Base-by-base conservation (phyloP, 768 basidiomycete species). In the Hydnomerulius pinastri region DNA sequence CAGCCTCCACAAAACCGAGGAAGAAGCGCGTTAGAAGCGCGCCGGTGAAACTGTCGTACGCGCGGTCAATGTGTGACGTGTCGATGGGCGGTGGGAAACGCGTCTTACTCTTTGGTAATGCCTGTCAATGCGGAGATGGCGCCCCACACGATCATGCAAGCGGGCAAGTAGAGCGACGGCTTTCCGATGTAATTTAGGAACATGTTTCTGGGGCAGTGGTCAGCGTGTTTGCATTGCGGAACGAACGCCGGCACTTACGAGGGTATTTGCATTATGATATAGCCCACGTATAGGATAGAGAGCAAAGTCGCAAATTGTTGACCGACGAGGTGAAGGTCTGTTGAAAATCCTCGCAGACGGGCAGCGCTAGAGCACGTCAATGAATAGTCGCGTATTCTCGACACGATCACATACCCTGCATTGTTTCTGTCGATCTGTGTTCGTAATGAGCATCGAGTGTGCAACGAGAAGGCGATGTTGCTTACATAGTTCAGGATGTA, bases 81-180 rank as follows among this genome's bases (percentile, higher is more conserved):
- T 48, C 23, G 20, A 17, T 23, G 10, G 9, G 39, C 20, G 24
- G 12, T 43, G 15, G 43, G 25, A 36, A 28, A 42, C 32, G 15
- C 10, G 33, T 51, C 57, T 4, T 45, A 68, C 67, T 72, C 67
- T 45, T 55, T 69, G 15, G 63, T 63, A 17, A 71, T 42, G 1
- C 65, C 66, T 25, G 79, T 84, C 48, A 80, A 56, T 33, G 73
- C 64, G 12, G 82, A 84, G 15, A 83, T 76, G 25, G 70, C 68
- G 2, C 87, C 90, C 87, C 87, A 90, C 24, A 87, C 57, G 8
- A 81, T 72, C 86, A 89, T 87, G 57, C 81, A 84, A 37, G 50
- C 57, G 0, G 87, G 83, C 4, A 87, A 71, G 65, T 87, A 85
- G 50, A 83, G 65, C 0, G 85, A 87, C 3, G 87, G 88, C 59